Evolutionary conservation across 345 rosid species (phyloP).

Genomic region (Euphorbia lathyris): DNA sequence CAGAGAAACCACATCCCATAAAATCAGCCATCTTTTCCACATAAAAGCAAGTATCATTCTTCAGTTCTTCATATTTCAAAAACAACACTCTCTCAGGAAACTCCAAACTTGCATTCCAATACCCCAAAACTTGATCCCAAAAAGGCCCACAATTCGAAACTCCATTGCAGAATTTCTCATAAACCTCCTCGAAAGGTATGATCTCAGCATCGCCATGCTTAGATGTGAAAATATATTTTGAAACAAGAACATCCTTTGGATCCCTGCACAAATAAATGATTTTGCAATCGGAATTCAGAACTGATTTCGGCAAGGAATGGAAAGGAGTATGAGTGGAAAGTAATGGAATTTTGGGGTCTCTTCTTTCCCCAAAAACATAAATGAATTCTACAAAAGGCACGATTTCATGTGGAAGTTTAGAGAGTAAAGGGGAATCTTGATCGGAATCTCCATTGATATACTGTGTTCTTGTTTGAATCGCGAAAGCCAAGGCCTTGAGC

Average conservation of each 20-base stretch:
- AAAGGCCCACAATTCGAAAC: too few species aligned
- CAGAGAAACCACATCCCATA: too few species aligned
- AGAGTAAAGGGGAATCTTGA: not conserved
- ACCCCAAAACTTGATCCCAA: too few species aligned
- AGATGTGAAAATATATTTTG: not conserved
- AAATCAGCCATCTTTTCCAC: too few species aligned
- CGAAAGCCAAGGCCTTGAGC: slow-evolving; percentile 16
- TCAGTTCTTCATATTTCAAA: too few species aligned
- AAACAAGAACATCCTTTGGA: not conserved
- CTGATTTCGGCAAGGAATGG: not conserved
- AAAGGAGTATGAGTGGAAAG: not conserved
- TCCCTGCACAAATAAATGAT: slow-evolving; percentile 7
- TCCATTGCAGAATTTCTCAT: not conserved
- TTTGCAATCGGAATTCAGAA: not conserved
- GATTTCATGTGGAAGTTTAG: not conserved
- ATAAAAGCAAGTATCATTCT: too few species aligned
- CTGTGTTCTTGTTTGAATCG: not conserved
- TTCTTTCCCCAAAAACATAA: too few species aligned
- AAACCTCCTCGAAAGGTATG: not conserved
- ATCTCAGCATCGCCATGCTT: not conserved
- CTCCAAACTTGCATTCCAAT: too few species aligned
- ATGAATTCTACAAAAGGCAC: not conserved
- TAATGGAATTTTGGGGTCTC: not conserved
- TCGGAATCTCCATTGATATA: not conserved
- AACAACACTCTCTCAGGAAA: too few species aligned